Base-by-base conservation (phyloP, 371 early-diverging fungal genomes). In the Lichtheimia ramosa region DNA sequence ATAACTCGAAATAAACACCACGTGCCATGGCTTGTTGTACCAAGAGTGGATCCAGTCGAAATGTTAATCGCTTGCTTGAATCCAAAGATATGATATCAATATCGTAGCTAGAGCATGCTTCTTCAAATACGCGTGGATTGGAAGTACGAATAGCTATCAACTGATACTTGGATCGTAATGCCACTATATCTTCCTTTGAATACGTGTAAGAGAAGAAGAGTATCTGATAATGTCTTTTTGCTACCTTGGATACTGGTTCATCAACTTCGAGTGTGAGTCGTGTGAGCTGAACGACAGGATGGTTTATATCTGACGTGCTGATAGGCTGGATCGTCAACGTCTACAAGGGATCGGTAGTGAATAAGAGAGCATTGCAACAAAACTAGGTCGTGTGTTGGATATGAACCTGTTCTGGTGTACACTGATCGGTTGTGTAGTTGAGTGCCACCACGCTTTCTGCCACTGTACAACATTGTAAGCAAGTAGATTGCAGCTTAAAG, bases 1-100 rank as follows among this genome's bases (percentile, higher is more conserved):
- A 75, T 21, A 97, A 74, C 64, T 97, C 98, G 71, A 97, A 93
- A 51, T 75, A 78, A 15, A 93, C 72, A 18, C 92, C 91, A 23
- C 89, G 81, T 16, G 85, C 79, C 3, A 94, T 27, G 7, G 76
- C 76, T 50, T 59, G 49, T 41, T 66, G 50, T 10, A 73, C 53
- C 50, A 55, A 53, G n/a, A 86, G 69, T 27, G 79, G 83, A 61
- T 90, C 88, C 14, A 94, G 65, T 66, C 85, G 83, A 66, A 94
- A 97, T 1, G 91, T 83, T 41, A 97, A 65, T 21, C 95, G 83
- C 50, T 81, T 69, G 42, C 56, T 62, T 54, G 62, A 70, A 41
- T 94, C 92, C 34, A 96, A 68, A 14, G 94, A 85, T 34, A 97
- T 94, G 46, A 97, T 81, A 69, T 97, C 98, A 20, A 93, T 78